These are phyloP conservation scores for Colletotrichum liriopes DNA, from an alignment of 2,329 filamentous ascomycete species.

Conservation along the genomic window DNA sequence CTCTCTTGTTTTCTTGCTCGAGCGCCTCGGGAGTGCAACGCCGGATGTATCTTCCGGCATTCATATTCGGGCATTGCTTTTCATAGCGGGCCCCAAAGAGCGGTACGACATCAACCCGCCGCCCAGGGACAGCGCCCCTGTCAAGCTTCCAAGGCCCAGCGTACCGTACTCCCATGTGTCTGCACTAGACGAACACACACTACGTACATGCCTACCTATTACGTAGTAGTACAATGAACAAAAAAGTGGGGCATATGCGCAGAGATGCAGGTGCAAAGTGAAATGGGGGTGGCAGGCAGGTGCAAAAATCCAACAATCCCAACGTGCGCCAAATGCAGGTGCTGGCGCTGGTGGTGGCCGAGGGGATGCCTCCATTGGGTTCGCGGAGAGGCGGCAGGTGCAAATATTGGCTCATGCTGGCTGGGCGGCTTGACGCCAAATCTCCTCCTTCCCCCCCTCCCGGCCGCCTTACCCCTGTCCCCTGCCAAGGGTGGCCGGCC, in stretches of 20 bases:
- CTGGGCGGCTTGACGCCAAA: slow-evolving; percentile 42
- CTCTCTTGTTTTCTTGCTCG: background rate
- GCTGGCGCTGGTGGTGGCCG: slow-evolving; percentile 9
- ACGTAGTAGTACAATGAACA: background rate
- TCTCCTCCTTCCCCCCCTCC: slow-evolving; percentile 39
- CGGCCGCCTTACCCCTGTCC: slow-evolving; percentile 26
- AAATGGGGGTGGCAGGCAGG: background rate
- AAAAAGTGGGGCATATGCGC: slow-evolving; percentile 5
- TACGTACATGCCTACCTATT: background rate
- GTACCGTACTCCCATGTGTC: background rate
- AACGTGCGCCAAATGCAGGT: background rate
- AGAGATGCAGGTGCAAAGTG: background rate
- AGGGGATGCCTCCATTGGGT: slow-evolving; percentile 10
- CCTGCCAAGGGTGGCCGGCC: slow-evolving; percentile 24
- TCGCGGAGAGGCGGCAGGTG: background rate
- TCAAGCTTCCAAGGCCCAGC: background rate
- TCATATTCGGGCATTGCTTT: slow-evolving; percentile 2
- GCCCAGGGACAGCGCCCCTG: background rate
- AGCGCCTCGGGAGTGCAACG: background rate
- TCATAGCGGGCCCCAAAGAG: slow-evolving; percentile 6
- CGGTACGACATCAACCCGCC: slow-evolving; percentile 9
- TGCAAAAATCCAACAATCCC: background rate
- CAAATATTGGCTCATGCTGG: slow-evolving; percentile 15
- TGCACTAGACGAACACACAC: background rate
- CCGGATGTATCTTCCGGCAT: slow-evolving; percentile 1